Percentiles rank a stretch among this genome's conserved stretches.
phyloP scores from a whole-genome alignment of 2,329 filamentous ascomycete genomes.

The Lasiodiplodia sp. region DNA sequence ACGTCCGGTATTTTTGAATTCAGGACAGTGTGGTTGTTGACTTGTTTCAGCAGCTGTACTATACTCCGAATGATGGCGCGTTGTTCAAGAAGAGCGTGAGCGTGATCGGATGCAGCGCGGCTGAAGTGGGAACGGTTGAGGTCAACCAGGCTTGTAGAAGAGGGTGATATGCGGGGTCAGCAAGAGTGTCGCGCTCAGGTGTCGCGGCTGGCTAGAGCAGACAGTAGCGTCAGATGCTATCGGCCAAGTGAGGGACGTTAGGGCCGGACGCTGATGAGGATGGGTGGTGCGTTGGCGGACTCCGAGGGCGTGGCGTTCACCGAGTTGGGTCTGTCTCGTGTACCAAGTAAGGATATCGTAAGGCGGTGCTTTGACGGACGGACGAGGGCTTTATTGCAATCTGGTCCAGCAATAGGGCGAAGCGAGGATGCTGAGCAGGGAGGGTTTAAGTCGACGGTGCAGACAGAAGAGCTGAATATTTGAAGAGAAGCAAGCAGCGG shows the following conservation, averaged over 20 bases:
- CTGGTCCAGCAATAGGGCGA: background rate
- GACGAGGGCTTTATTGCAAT: background rate
- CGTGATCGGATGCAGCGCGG: background rate
- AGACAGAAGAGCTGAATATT: background rate
- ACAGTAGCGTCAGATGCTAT: background rate
- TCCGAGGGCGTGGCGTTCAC: slow-evolving; percentile 3
- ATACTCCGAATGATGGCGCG: background rate
- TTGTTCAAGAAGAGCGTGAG: background rate
- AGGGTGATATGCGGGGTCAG: background rate
- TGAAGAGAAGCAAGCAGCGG: background rate
- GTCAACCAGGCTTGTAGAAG: background rate
- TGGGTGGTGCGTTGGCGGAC: background rate
- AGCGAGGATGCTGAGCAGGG: background rate
- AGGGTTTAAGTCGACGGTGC: background rate
- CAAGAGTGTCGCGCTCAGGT: background rate
- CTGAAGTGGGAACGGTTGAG: background rate
- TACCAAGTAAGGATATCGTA: background rate
- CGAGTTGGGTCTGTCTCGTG: background rate
- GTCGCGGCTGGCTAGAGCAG: too few species aligned
- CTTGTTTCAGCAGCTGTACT: too few species aligned
- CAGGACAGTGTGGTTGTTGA: background rate
- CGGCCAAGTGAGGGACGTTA: background rate
- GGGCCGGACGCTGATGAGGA: background rate
- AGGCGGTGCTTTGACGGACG: background rate
- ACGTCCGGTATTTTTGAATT: background rate